Percentiles rank a stretch among this genome's conserved stretches.
phyloP scores from a whole-genome alignment of 768 basidiomycete species.

The Kwoniella mangroviensis region DNA sequence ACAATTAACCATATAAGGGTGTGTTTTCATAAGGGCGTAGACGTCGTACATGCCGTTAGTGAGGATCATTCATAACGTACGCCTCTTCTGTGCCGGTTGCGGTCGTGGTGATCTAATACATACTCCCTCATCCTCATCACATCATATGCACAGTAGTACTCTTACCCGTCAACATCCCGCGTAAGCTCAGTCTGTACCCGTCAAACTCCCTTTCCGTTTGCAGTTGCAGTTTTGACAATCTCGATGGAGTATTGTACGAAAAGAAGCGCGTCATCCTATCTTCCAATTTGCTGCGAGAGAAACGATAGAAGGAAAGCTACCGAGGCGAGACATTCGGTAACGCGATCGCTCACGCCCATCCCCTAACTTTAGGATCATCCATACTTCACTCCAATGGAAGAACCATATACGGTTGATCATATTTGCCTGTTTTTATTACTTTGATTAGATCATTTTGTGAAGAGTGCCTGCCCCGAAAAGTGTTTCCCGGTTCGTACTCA shows the following conservation, averaged over 20 bases:
- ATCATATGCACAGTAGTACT: neutral
- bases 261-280: neutral
- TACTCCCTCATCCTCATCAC: no score
- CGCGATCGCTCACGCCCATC: neutral
- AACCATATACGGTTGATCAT: no score
- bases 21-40: neutral
- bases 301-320: neutral
- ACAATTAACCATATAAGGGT: slow-evolving; percentile 15
- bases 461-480: slow-evolving; percentile 9
- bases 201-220: neutral
- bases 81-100: slow-evolving; percentile 11
- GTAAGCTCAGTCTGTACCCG: neutral
- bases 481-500: slow-evolving; percentile 11
- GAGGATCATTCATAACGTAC: neutral
- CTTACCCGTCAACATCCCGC: neutral
- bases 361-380: neutral
- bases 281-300: neutral
- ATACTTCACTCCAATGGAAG: neutral
- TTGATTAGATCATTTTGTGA: neutral
- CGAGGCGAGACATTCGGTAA: slow-evolving; percentile 15
- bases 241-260: neutral
- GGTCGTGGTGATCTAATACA: neutral
- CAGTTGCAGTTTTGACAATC: neutral
- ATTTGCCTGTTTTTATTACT: neutral
- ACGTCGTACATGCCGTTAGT: slow-evolving; percentile 2